Base-by-base conservation (phyloP, 331 rosid species). In the Quercus tomentella region DNA sequence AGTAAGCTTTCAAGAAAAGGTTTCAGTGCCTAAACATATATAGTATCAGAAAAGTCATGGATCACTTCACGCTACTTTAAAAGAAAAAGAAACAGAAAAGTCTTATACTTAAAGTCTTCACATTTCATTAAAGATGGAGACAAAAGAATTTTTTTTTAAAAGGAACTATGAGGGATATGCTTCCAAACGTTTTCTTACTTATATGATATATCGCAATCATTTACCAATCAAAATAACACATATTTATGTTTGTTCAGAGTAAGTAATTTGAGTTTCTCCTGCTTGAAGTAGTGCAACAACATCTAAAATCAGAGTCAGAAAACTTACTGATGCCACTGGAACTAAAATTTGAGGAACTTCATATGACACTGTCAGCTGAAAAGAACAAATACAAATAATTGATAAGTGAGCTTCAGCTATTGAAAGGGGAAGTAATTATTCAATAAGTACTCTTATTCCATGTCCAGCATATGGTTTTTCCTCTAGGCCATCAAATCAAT, bases 291-390 rank as follows among this genome's bases (percentile, higher is more conserved):
- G n/a, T 21, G 49, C 33, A 6, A 55, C 4, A 58, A 21, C 15
- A n/a, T 20, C 45, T 20, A 65, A 77, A 56, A 65, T 21, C 25
- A 60, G 17, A 56, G 77, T 25, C 52, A 78, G 67, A 85, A 70
- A 26, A 72, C 94, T 86, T 86, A 96, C 99, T 25, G 98, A 89
- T 69, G 98, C 98, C 81, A 93, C 99, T 41, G 99, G 98, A 84
- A 84, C 78, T 70, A 96, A 88, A 78, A 96, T 79, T 72, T 79
- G 92, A 57, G 99, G 99, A 67, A 96, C 98, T 87, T 93, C 99
- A 78, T 96, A 96, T 4, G 97, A 91, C 85, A 96, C 97, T 5
- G 97, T 93, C 76, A 96, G 84, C 99, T 96, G 97, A 37, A 82
- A 83, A 10, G 30, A 75, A 75, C 78, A 77, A 77, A 85, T 49